Evolutionary conservation across 2,329 filamentous ascomycete genomes (phyloP).

Genomic region (Penicillium thymicola): DNA sequence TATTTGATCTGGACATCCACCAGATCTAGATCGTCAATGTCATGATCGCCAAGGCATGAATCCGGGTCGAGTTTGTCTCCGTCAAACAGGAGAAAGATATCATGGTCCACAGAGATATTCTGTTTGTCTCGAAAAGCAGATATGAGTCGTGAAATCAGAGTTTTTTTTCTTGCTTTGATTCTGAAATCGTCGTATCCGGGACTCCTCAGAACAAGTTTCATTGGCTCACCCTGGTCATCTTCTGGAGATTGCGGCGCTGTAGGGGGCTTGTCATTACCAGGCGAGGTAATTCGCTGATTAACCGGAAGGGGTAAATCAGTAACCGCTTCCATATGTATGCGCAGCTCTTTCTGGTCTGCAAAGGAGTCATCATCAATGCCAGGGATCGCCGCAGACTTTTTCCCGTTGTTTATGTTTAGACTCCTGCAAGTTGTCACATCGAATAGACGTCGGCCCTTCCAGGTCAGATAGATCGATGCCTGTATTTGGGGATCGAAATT

Average conservation of each 20-base stretch:
- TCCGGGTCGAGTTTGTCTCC: constrained; percentile 66
- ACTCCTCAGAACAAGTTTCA: constrained; percentile 52
- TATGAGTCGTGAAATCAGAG: constrained; percentile 61
- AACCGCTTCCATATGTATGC: constrained; percentile 74
- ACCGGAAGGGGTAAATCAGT: constrained; percentile 60
- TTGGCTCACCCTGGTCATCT: constrained; percentile 27
- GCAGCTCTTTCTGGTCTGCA: constrained; percentile 49
- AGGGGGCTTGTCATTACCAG: not conserved
- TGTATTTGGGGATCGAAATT: constrained; percentile 49
- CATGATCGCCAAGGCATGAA: constrained; percentile 61
- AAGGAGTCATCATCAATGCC: constrained; percentile 43
- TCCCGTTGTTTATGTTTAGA: constrained; percentile 58
- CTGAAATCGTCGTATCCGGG: constrained; percentile 51
- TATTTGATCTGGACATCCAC: constrained; percentile 69
- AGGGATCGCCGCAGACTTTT: constrained; percentile 32
- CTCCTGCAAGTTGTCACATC: constrained; percentile 69
- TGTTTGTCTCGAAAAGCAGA: constrained; percentile 58
- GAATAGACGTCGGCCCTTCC: constrained; percentile 70
- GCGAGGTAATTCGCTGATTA: constrained; percentile 11
- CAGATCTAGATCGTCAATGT: constrained; percentile 70
- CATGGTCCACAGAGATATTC: constrained; percentile 50
- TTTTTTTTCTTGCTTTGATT: constrained; percentile 47
- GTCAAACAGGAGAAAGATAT: constrained; percentile 68
- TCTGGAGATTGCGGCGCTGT: constrained; percentile 1
- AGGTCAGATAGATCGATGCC: constrained; percentile 69